A percentile compares a stretch with the other conserved stretches of the same genome.
These are phyloP conservation scores for Hirschfeldia incana DNA, from an alignment of 345 rosid species.

Conservation along the genomic window DNA sequence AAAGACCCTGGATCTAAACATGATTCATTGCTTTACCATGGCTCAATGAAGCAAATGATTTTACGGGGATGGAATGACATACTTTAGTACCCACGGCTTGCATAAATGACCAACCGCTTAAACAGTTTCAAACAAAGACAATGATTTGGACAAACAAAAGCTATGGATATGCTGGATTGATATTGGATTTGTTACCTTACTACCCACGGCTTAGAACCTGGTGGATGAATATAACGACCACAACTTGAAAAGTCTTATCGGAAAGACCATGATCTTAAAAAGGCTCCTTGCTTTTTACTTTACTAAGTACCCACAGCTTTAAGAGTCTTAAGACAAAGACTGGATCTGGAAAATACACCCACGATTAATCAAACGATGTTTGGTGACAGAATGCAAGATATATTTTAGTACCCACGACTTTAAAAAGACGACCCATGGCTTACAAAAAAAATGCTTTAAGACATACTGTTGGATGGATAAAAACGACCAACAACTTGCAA, in stretches of 20 bases:
- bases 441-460: too few relatives aligned
- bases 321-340: neutral
- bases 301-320: neutral
- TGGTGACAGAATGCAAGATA: neutral
- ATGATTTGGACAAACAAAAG: neutral
- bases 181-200: neutral
- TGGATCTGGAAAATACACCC: neutral
- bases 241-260: neutral
- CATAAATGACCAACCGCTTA: neutral
- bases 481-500: neutral
- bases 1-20: neutral
- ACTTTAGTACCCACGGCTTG: neutral
- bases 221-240: neutral
- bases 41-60: too few relatives aligned
- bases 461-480: neutral
- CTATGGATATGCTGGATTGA: neutral
- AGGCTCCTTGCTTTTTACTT: neutral
- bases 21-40: too few relatives aligned
- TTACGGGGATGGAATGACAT: too few relatives aligned
- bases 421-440: neutral
- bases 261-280: neutral
- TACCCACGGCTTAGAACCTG: neutral
- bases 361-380: neutral
- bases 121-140: neutral
- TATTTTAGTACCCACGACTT: neutral